Conservation (phyloP, 805 yeast species). For the Candida saitoana region DNA sequence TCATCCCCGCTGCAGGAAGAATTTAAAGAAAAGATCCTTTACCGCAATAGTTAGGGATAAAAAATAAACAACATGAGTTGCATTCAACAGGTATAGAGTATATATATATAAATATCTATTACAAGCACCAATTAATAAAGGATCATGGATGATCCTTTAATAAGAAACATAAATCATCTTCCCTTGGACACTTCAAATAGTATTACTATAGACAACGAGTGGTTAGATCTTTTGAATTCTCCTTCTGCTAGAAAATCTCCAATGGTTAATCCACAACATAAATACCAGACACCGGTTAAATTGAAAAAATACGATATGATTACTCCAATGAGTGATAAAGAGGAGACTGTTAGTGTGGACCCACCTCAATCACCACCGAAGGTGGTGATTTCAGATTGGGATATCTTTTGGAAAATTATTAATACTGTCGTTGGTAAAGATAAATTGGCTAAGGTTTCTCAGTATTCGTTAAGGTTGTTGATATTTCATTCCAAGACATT, state of each 20-base stretch:
- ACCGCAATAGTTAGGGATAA: not conserved
- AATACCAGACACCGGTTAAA: slow-evolving; percentile 1
- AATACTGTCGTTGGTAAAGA: slow-evolving; percentile 66
- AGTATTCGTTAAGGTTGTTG: slow-evolving; percentile 54
- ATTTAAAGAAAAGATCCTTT: not conserved
- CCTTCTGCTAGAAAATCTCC: slow-evolving; percentile 2
- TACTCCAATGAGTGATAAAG: not conserved
- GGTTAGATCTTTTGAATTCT: slow-evolving; percentile 2
- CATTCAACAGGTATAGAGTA: too few relatives aligned
- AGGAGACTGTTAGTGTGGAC: not conserved
- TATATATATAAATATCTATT: not conserved
- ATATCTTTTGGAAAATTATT: slow-evolving; percentile 49
- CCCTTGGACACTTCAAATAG: too few relatives aligned
- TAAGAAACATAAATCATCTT: not conserved
- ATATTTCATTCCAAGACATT: slow-evolving; percentile 44
- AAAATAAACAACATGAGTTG: not conserved
- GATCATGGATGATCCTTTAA: not conserved
- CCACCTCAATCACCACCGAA: not conserved
- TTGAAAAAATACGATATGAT: slow-evolving; percentile 2
- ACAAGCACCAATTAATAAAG: not conserved
- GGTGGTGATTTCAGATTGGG: slow-evolving; percentile 20
- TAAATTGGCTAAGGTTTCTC: slow-evolving; percentile 60
- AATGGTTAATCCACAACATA: slow-evolving; percentile 2
- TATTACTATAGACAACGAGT: slow-evolving; percentile 1
- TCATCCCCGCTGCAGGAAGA: not conserved